Base-by-base conservation (phyloP, 2,329 filamentous ascomycete species). In the Fusarium chlamydosporum region DNA sequence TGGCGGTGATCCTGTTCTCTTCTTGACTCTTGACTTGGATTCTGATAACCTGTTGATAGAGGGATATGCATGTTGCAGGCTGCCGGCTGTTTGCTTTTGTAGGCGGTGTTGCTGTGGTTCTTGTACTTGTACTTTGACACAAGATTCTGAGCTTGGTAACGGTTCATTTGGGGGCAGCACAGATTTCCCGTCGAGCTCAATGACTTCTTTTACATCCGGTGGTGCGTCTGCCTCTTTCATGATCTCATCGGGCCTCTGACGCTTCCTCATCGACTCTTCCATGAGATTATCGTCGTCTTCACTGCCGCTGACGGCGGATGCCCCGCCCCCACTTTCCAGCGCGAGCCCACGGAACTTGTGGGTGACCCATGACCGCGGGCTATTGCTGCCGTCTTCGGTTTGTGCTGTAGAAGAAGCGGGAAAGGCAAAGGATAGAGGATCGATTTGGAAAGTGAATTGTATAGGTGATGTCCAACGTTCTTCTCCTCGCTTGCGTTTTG, bases 281-380 rank as follows among this genome's bases (percentile, higher is more conserved):
- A 74, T 74, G 53, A 76, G 74, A 40, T 73, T 75, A 65, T 79
- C 77, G 47, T 59, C 67, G 34, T 73, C 73, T 37, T 75, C 68
- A 60, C 65, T 57, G 56, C 61, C 63, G 55, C 62, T 66, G 61
- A 73, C 70, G 56, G 75, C 68, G 23, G 23, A 23, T 61, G 68
- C 82, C 81, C 82, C 84, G 77, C 81, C 83, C 79, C 83, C 84
- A 74, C 77, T 74, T 70, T 74, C 78, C 56, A 88, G 76, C 15
- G 79, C 82, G 51, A 88, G 80, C 57, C 85, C 82, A 51, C 81
- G 80, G 76, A 88, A 87, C 71, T 80, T 80, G 73, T 84, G 82
- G 38, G 82, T 84, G 40, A 88, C 84, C 55, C 77, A 82, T 41
- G 83, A 83, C 55, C 82, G 81, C n/a, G 86, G 85, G 66, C 86